Evolutionary conservation across 2,329 filamentous ascomycete species (phyloP).

Genomic region (Fusarium humuli): DNA sequence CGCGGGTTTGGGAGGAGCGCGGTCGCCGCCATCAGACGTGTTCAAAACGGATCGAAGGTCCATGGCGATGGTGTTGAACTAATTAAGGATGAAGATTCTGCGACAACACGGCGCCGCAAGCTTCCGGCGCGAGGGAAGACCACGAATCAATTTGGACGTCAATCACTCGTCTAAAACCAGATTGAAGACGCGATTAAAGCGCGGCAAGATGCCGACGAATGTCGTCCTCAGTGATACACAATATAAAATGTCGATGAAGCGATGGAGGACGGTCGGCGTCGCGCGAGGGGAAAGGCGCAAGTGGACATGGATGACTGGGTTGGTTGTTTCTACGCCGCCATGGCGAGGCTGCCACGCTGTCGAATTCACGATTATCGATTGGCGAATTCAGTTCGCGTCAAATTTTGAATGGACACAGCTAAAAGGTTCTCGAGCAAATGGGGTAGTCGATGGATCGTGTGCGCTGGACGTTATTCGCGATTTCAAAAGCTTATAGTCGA

Average conservation of each 20-base stretch:
- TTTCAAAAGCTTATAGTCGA: slow-evolving; percentile 33
- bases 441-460: slow-evolving; percentile 24
- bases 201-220: slow-evolving; percentile 1
- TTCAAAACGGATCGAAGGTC: slow-evolving; percentile 68
- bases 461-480: slow-evolving; percentile 25
- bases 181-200: slow-evolving; percentile 40
- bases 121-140: slow-evolving; percentile 35
- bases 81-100: slow-evolving; percentile 19
- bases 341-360: slow-evolving; percentile 48
- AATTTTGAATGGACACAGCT: slow-evolving; percentile 9
- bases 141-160: slow-evolving; percentile 38
- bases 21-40: slow-evolving; percentile 60
- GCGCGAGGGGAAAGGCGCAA: slow-evolving; percentile 46
- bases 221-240: slow-evolving; percentile 13
- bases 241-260: slow-evolving; percentile 6
- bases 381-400: slow-evolving; percentile 28
- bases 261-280: slow-evolving; percentile 42
- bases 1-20: slow-evolving; percentile 51
- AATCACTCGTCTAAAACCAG: slow-evolving; percentile 35
- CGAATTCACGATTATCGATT: slow-evolving; percentile 43
- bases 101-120: slow-evolving; percentile 33
- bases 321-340: slow-evolving; percentile 45
- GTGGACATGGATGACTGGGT: slow-evolving; percentile 47
- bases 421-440: slow-evolving; percentile 1
- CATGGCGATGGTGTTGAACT: slow-evolving; percentile 51